Percentiles rank a stretch among this genome's conserved stretches.
Evolutionary conservation across 225 moss, liverwort and hornwort species (phyloP).

Genomic region (Straminergon stramineum): DNA sequence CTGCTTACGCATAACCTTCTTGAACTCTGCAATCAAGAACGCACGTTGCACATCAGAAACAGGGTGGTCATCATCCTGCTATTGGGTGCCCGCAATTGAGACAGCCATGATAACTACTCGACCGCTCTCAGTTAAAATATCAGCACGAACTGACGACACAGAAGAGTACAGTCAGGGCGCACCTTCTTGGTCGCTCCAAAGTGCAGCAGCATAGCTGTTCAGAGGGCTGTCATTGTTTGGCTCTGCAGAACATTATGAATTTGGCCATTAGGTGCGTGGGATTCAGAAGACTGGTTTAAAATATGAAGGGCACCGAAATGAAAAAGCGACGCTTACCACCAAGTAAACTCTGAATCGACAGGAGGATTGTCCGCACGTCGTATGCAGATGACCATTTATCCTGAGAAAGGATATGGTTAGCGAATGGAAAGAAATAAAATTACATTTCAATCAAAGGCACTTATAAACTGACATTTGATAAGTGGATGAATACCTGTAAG

Average conservation of each 20-base stretch:
- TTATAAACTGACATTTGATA: too few species aligned
- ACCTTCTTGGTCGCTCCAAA: constrained; percentile 99
- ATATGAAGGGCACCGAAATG: neutral
- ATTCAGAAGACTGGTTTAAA: neutral
- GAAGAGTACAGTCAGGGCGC: neutral
- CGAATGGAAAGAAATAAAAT: neutral
- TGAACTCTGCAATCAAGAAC: constrained; percentile 28
- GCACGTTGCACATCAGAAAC: neutral
- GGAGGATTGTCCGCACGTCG: constrained; percentile 83
- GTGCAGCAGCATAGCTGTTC: constrained; percentile 89
- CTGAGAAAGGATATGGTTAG: constrained; percentile 2
- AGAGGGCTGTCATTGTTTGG: constrained; percentile 97
- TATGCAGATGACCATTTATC: constrained; percentile 99
- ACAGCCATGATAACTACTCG: too few species aligned
- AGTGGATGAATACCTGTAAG: constrained; percentile 49
- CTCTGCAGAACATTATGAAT: constrained; percentile 27
- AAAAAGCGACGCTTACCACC: constrained; percentile 39
- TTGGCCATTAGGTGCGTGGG: neutral
- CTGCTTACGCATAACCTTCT: constrained; percentile 56
- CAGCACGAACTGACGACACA: neutral
- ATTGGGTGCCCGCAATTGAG: neutral
- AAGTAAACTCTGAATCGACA: constrained; percentile 91
- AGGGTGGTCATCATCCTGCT: too few species aligned
- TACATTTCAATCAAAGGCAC: too few species aligned
- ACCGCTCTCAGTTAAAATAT: too few species aligned